A percentile compares a stretch with the other conserved stretches of the same genome.
Evolutionary conservation across 1,284 basidiomycete species (phyloP).

Genomic region (Ceratobasidium sp.): DNA sequence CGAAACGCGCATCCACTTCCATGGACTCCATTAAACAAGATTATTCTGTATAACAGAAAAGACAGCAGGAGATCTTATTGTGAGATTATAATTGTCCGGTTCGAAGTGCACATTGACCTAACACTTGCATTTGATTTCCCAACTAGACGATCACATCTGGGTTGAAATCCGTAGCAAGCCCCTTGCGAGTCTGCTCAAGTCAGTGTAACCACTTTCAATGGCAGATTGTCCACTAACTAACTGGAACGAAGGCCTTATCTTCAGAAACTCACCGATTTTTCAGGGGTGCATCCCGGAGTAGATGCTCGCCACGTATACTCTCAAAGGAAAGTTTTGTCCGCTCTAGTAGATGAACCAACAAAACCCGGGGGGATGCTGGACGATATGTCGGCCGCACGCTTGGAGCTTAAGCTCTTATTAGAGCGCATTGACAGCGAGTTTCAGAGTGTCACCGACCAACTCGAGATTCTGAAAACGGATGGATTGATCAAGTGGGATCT

Average conservation of each 20-base stretch:
- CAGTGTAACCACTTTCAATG: not conserved
- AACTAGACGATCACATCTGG: conserved; percentile 21
- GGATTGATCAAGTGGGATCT: conserved; percentile 7
- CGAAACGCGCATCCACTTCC: too few relatives aligned
- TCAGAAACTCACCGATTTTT: not conserved
- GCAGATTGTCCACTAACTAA: not conserved
- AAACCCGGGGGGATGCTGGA: not conserved
- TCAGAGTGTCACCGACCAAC: not conserved
- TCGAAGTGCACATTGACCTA: too few relatives aligned
- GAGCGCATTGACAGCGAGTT: not conserved
- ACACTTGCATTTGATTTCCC: too few relatives aligned
- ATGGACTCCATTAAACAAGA: too few relatives aligned
- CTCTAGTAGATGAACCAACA: not conserved
- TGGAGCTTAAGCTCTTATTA: not conserved
- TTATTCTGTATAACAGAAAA: too few relatives aligned
- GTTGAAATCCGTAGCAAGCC: conserved; percentile 18
- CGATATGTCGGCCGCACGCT: not conserved
- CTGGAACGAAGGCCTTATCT: not conserved
- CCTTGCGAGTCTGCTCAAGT: not conserved
- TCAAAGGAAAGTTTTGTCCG: not conserved
- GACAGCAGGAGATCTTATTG: too few relatives aligned
- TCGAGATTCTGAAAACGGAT: not conserved
- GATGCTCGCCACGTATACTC: conserved; percentile 27
- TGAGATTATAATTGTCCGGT: too few relatives aligned
- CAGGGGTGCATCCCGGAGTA: not conserved